Evolutionary conservation across 2,329 filamentous ascomycete genomes (phyloP).

Genomic region (Aspergillus ochraceoroseus): DNA sequence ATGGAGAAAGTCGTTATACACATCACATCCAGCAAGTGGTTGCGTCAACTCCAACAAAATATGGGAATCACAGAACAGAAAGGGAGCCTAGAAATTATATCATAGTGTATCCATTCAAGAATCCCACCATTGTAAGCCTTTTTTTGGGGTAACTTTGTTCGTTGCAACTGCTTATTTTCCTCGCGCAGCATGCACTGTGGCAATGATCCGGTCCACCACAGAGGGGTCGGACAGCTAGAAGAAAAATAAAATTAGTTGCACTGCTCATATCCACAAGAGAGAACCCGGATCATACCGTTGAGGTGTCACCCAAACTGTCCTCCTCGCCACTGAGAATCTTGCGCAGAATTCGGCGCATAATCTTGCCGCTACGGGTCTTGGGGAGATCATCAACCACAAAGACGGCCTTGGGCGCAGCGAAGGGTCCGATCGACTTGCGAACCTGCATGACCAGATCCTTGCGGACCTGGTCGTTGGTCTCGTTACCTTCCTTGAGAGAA

Average conservation of each 20-base stretch:
- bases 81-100: constrained; percentile 1
- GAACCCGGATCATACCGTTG: constrained; percentile 82
- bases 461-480: constrained; percentile 70
- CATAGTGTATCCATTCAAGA: neutral
- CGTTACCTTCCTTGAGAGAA: constrained; percentile 77
- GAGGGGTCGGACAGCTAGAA: constrained; percentile 76
- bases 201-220: constrained; percentile 86
- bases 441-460: constrained; percentile 95
- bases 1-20: constrained; percentile 15
- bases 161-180: constrained; percentile 33
- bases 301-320: constrained; percentile 89
- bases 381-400: constrained; percentile 88
- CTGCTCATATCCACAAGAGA: no score
- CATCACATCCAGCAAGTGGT: constrained; percentile 14
- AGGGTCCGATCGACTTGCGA: constrained; percentile 93
- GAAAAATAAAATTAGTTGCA: neutral
- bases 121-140: constrained; percentile 1
- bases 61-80: constrained; percentile 20
- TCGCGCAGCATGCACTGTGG: constrained; percentile 59
- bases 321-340: constrained; percentile 98
- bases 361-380: constrained; percentile 97
- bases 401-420: constrained; percentile 91
- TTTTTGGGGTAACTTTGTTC: constrained; percentile 2
- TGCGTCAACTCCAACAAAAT: constrained; percentile 13
- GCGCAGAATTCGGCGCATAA: constrained; percentile 92